Percentiles rank a stretch among this genome's conserved stretches.
Conservation (phyloP, 306 rosid genomes). For the Rubus parviflorus region DNA sequence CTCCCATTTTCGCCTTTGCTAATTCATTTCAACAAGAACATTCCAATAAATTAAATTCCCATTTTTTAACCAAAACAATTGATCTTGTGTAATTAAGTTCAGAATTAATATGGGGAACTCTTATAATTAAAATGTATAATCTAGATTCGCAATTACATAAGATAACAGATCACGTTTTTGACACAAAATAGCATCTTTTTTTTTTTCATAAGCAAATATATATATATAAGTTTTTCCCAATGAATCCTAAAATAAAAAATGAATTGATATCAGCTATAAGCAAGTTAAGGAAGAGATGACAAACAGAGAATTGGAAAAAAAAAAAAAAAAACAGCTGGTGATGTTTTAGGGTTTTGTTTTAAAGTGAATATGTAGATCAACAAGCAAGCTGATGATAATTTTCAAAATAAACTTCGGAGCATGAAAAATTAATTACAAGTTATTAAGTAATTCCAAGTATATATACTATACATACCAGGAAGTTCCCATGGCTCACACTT, state of each 20-base stretch:
- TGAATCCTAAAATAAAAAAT: background rate
- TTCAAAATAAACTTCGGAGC: background rate
- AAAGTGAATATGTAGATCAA: background rate
- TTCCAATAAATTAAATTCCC: background rate
- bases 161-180: too few species aligned
- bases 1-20: slow-evolving; percentile 98
- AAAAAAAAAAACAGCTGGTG: background rate
- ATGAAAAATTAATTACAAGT: background rate
- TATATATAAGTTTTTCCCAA: too few species aligned
- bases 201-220: too few species aligned
- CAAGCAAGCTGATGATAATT: background rate
- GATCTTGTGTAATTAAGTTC: too few species aligned
- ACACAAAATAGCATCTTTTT: too few species aligned
- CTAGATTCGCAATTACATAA: too few species aligned
- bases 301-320: background rate
- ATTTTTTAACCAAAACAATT: too few species aligned
- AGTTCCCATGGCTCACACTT: slow-evolving; percentile 99
- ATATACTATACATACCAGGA: slow-evolving; percentile 53
- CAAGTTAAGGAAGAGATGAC: background rate
- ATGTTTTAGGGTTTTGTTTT: background rate
- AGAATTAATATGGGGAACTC: too few species aligned
- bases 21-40: background rate
- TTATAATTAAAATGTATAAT: too few species aligned
- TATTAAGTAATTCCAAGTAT: background rate
- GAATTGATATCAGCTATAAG: background rate